Conservation (phyloP, 371 early-diverging fungal genomes). For the Chytridium lagenaria region DNA sequence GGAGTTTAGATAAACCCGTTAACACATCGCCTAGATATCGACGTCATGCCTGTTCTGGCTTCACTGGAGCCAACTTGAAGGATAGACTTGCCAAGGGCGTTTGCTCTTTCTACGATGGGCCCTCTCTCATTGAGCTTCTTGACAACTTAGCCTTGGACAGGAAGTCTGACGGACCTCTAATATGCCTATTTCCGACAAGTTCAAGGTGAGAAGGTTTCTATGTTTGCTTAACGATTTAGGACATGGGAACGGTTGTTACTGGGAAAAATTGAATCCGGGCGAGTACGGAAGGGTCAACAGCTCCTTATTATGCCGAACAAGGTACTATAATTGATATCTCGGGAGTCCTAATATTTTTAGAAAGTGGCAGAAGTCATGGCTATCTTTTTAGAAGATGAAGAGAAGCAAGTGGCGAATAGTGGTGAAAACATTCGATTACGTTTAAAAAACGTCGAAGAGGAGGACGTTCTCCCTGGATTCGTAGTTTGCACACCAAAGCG, state of each 20-base stretch:
- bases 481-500: conserved; percentile 80
- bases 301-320: conserved; percentile 93
- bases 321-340: conserved; percentile 43
- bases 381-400: conserved; percentile 82
- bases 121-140: conserved; percentile 88
- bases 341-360: conserved; percentile 22
- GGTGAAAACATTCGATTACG: conserved; percentile 95
- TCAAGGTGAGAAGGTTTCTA: conserved; percentile 62
- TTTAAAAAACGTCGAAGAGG: conserved; percentile 92
- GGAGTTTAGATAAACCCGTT: neutral
- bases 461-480: conserved; percentile 86
- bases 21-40: conserved; percentile 57
- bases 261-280: conserved; percentile 97
- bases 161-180: conserved; percentile 86
- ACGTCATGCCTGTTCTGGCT: conserved; percentile 95
- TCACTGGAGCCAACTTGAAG: conserved; percentile 95
- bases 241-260: conserved; percentile 94
- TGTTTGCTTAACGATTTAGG: conserved; percentile 51
- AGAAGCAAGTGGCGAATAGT: conserved; percentile 76
- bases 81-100: conserved; percentile 66
- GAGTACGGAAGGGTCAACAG: conserved; percentile 81
- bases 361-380: conserved; percentile 74
- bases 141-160: conserved; percentile 86
- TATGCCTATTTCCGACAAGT: conserved; percentile 93
- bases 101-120: conserved; percentile 89